A percentile compares a stretch with the other conserved stretches of the same genome.
Evolutionary conservation across 805 yeast genomes (phyloP).

Genomic region (Saturnispora mendoncae): DNA sequence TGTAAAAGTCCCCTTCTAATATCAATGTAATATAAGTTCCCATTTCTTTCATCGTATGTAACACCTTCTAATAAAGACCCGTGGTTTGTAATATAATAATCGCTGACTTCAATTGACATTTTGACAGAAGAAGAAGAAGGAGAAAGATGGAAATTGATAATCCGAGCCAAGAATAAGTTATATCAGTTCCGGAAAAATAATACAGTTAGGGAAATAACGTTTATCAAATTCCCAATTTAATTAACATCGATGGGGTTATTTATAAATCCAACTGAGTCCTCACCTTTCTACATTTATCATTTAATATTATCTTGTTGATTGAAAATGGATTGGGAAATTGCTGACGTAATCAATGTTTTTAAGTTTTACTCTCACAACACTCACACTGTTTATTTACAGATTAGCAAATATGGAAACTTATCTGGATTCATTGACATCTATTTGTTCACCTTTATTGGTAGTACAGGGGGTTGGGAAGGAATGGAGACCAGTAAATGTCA

Average conservation of each 20-base stretch:
- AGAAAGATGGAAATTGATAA: not conserved
- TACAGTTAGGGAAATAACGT: not conserved
- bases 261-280: too few relatives aligned
- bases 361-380: too few relatives aligned
- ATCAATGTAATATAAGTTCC: constrained; percentile 44
- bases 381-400: too few relatives aligned
- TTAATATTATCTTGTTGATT: too few relatives aligned
- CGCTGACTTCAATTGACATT: constrained; percentile 5
- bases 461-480: constrained; percentile 32
- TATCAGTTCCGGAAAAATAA: not conserved
- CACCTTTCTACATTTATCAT: too few relatives aligned
- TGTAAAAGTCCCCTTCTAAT: constrained; percentile 33
- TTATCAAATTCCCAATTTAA: too few relatives aligned
- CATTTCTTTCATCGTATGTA: constrained; percentile 48
- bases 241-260: too few relatives aligned
- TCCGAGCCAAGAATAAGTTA: not conserved
- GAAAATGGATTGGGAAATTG: too few relatives aligned
- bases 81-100: constrained; percentile 23
- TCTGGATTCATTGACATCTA: constrained; percentile 27
- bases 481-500: constrained; percentile 3
- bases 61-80: constrained; percentile 59
- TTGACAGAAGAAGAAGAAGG: not conserved
- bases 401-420: constrained; percentile 30
- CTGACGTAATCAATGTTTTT: too few relatives aligned
- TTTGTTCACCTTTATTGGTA: constrained; percentile 33